Base-by-base conservation (phyloP, 805 yeast species). In the Wickerhamiella slavikovae region DNA sequence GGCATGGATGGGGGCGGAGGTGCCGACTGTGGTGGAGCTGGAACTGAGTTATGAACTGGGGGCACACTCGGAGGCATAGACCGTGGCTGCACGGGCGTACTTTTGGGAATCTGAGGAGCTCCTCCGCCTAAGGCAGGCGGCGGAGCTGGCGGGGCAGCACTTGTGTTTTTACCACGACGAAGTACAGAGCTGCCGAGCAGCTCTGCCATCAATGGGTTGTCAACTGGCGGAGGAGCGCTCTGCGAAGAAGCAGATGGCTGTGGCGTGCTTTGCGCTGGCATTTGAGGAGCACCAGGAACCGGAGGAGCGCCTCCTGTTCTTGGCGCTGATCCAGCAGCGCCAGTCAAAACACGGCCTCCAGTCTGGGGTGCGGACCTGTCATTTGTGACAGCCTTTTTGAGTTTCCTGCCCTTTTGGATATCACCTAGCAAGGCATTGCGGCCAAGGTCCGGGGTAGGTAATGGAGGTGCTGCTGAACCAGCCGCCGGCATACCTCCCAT, bases 391-490 rank as follows among this genome's bases (percentile, higher is more conserved):
- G 73, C 70, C 43, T 69, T 72, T 32, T 74, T 56, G 21, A 40
- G 37, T 27, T 42, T 49, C 29, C 46, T 53, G 15, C 83, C 85
- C 37, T 76, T 75, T 43, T 80, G 66, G 39, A 85, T 85, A 47
- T 78, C 92, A 18, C 89, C 79, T 16, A 85, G 58, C 29, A 85
- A 44, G 4, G 62, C 64, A 28, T 46, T 48, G 22, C 47, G 38
- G 40, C 48, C 52, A 9, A 43, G 42, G 13, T 46, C 35, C 29
- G 52, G 44, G 2, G 49, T 48, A 1, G 53, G 49, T 5, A 54
- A 48, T 4, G 56, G 48, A 0, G 56, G 48, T 8, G 54, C 49
- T 18, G 21, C 9, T 18, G 9, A 6, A 11, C 48, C 52, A 10
- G 41, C 34, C 41, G 36, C 34, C 14, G 32, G 21, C 21, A 18